Conservation (phyloP, 768 basidiomycete species). For the Russula sp. region DNA sequence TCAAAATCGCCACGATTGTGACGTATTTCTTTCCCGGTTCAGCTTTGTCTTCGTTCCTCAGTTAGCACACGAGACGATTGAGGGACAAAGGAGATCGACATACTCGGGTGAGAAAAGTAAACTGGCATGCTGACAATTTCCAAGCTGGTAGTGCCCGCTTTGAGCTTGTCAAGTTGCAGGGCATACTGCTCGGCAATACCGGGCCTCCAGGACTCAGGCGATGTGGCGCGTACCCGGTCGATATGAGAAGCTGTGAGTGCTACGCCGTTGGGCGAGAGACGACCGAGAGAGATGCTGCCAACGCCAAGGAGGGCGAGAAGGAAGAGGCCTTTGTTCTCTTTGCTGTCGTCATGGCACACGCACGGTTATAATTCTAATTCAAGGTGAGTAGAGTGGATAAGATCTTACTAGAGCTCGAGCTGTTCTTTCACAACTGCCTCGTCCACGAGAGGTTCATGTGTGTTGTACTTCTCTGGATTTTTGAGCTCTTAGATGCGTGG, state of each 20-base stretch:
- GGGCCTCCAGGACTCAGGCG: slow-evolving; percentile 25
- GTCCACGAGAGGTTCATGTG: slow-evolving; percentile 29
- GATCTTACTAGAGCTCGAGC: slow-evolving; percentile 29
- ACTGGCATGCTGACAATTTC: slow-evolving; percentile 31
- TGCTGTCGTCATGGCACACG: slow-evolving; percentile 16
- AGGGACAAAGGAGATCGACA: slow-evolving; percentile 1
- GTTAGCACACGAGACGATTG: neutral
- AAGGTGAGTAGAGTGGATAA: neutral
- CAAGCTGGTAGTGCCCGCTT: slow-evolving; percentile 26
- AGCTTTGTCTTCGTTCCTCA: slow-evolving; percentile 26
- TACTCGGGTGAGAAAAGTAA: slow-evolving; percentile 24
- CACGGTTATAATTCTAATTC: too few relatives aligned
- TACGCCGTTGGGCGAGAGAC: slow-evolving; percentile 22
- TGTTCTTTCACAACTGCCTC: slow-evolving; percentile 27
- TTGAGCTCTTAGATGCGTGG: slow-evolving; percentile 25
- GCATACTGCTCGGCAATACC: slow-evolving; percentile 36
- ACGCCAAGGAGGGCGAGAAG: slow-evolving; percentile 26
- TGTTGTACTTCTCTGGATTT: slow-evolving; percentile 26
- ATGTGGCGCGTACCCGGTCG: slow-evolving; percentile 22
- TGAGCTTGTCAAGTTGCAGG: slow-evolving; percentile 31
- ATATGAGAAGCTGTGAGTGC: slow-evolving; percentile 25
- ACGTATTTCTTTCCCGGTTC: slow-evolving; percentile 38
- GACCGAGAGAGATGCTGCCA: slow-evolving; percentile 22
- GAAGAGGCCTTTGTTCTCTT: slow-evolving; percentile 24
- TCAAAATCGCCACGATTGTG: slow-evolving; percentile 31